Evolutionary conservation across 148 eudicot genomes (phyloP).

Genomic region (Fallopia convolvulus): DNA sequence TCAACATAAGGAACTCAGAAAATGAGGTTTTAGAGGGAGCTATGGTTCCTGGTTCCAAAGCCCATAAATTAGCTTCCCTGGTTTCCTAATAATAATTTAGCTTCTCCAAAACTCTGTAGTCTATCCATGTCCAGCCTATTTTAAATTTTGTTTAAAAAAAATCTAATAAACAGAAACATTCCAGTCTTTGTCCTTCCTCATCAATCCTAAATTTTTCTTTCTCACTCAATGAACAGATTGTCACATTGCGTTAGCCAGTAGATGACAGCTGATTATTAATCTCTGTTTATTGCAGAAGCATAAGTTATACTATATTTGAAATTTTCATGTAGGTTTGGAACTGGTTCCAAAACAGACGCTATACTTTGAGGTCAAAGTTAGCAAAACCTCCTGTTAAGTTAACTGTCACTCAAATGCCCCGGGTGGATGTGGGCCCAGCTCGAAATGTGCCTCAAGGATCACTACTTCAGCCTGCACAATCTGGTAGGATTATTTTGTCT

Average conservation of each 20-base stretch:
- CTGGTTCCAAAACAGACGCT: conserved; percentile 96
- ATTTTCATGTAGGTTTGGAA: conserved; percentile 64
- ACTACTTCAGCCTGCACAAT: conserved; percentile 31
- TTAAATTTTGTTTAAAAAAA: not conserved
- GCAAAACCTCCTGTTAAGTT: conserved; percentile 45
- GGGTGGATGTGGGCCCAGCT: conserved; percentile 35
- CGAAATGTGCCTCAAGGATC: conserved; percentile 44
- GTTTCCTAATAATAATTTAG: not conserved
- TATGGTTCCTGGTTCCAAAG: not conserved
- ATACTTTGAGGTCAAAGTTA: conserved; percentile 74
- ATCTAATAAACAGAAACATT: not conserved
- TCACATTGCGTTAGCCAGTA: not conserved
- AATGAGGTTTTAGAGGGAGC: not conserved
- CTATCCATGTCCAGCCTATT: not conserved
- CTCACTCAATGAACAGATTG: not conserved
- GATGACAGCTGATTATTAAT: not conserved
- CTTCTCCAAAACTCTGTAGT: not conserved
- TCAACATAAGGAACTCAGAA: not conserved
- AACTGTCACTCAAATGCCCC: conserved; percentile 34
- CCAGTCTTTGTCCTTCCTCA: not conserved
- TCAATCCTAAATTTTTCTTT: not conserved
- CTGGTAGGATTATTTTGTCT: conserved; percentile 34
- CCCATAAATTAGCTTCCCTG: not conserved
- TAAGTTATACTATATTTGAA: not conserved
- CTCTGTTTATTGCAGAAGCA: not conserved